Conservation (phyloP, 208 protist species). For the Wallacemonas collosoma region DNA sequence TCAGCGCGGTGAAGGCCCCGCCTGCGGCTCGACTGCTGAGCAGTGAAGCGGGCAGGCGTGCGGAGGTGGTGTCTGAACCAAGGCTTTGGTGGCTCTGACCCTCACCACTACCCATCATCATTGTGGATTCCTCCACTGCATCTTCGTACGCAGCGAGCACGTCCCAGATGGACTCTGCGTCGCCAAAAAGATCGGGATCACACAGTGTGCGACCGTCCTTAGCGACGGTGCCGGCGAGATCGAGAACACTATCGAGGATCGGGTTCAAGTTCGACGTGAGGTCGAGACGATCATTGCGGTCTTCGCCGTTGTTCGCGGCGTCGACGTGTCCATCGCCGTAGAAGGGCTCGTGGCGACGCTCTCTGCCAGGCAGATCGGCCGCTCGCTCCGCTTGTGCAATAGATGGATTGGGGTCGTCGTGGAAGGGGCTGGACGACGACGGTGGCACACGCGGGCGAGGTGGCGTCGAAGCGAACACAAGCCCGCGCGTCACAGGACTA, state of each 20-base stretch:
- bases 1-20: conserved; percentile 48
- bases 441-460: not conserved
- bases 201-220: conserved; percentile 36
- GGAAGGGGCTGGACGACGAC: not conserved
- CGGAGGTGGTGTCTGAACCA: conserved; percentile 16
- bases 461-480: conserved; percentile 7
- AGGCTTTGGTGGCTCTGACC: not conserved
- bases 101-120: not conserved
- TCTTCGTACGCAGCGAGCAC: conserved; percentile 50
- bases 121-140: conserved; percentile 35
- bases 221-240: conserved; percentile 52
- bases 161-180: conserved; percentile 57
- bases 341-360: conserved; percentile 3
- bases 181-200: conserved; percentile 44
- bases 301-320: conserved; percentile 15
- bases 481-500: not conserved
- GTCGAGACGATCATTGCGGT: conserved; percentile 61
- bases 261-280: conserved; percentile 78
- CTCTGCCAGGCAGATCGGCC: not conserved
- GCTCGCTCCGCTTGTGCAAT: not conserved
- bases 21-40: conserved; percentile 19
- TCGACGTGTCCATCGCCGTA: not conserved
- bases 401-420: not conserved
- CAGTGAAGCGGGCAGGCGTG: conserved; percentile 21
- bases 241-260: conserved; percentile 60